Evolutionary conservation across 768 basidiomycete genomes (phyloP).

Genomic region (Lactarius tabidus): DNA sequence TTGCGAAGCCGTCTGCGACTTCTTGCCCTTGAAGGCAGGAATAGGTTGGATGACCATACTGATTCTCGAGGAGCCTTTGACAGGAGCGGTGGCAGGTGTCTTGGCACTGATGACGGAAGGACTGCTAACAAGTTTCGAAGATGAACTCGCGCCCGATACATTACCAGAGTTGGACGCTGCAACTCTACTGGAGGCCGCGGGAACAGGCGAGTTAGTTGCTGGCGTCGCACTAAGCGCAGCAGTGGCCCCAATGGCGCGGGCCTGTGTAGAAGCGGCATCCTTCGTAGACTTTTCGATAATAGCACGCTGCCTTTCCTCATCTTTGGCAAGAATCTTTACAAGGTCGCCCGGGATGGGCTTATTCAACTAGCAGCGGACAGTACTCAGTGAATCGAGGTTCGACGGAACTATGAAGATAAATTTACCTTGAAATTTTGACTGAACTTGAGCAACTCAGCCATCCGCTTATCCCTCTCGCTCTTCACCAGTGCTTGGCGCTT

Average conservation of each 20-base stretch:
- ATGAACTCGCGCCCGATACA: slow-evolving; percentile 5
- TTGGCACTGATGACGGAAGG: slow-evolving; percentile 18
- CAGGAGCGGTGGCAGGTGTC: slow-evolving; percentile 1
- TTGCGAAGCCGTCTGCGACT: slow-evolving; percentile 30
- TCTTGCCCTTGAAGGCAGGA: slow-evolving; percentile 78
- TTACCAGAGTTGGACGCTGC: slow-evolving; percentile 21
- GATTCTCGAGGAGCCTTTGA: slow-evolving; percentile 34
- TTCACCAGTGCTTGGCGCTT: slow-evolving; percentile 87
- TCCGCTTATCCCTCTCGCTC: slow-evolving; percentile 91
- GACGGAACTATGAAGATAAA: not conserved
- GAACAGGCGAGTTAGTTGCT: slow-evolving; percentile 31
- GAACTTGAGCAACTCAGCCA: slow-evolving; percentile 92
- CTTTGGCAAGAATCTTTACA: slow-evolving; percentile 88
- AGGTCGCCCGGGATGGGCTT: slow-evolving; percentile 95
- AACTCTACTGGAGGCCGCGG: slow-evolving; percentile 35
- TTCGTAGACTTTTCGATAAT: slow-evolving; percentile 74
- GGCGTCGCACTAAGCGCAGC: slow-evolving; percentile 44
- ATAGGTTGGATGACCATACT: slow-evolving; percentile 85
- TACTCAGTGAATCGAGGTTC: not conserved
- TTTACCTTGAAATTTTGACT: slow-evolving; percentile 90
- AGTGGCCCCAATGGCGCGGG: slow-evolving; percentile 54
- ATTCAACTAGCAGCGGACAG: slow-evolving; percentile 56
- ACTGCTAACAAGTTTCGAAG: slow-evolving; percentile 25
- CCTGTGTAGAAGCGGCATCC: slow-evolving; percentile 62
- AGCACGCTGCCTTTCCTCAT: slow-evolving; percentile 81